phyloP scores from a whole-genome alignment of 176 grass and related monocot species.

The Carex parvula region DNA sequence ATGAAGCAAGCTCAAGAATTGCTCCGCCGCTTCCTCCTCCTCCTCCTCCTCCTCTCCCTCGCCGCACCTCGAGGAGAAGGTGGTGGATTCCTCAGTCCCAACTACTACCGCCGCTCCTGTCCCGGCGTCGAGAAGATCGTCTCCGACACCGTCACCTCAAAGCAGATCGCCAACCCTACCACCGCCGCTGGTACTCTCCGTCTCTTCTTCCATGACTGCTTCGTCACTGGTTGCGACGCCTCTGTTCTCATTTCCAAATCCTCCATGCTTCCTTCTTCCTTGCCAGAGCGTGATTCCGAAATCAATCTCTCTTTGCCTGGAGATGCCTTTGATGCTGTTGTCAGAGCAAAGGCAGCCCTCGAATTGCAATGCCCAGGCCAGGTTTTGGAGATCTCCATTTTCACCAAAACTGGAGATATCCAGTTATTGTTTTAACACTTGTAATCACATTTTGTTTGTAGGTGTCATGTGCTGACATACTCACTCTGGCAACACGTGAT shows the following conservation, averaged over 20 bases:
- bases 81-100: slow-evolving; percentile 31
- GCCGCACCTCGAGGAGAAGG: no score
- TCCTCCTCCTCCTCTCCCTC: background rate
- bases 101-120: slow-evolving; percentile 72
- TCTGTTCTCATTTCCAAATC: slow-evolving; percentile 61
- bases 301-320: slow-evolving; percentile 89
- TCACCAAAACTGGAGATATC: no score
- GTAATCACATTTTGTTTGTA: background rate
- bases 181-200: slow-evolving; percentile 76
- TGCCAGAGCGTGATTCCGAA: slow-evolving; percentile 59
- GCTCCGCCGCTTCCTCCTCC: slow-evolving; percentile 16
- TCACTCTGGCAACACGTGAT: slow-evolving; percentile 64
- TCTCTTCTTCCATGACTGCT: slow-evolving; percentile 99
- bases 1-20: background rate
- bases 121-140: slow-evolving; percentile 64
- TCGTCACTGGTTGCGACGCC: slow-evolving; percentile 60
- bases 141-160: slow-evolving; percentile 43
- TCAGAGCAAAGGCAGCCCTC: slow-evolving; percentile 64
- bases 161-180: slow-evolving; percentile 73
- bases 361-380: slow-evolving; percentile 53
- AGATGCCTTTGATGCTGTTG: slow-evolving; percentile 73
- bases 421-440: no score
- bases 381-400: background rate
- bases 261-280: background rate
- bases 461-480: slow-evolving; percentile 83